Percentiles rank a stretch among this genome's conserved stretches.
Evolutionary conservation across 163 green algal genomes (phyloP).

Genomic region (Coccomyxa subellipsoidea): DNA sequence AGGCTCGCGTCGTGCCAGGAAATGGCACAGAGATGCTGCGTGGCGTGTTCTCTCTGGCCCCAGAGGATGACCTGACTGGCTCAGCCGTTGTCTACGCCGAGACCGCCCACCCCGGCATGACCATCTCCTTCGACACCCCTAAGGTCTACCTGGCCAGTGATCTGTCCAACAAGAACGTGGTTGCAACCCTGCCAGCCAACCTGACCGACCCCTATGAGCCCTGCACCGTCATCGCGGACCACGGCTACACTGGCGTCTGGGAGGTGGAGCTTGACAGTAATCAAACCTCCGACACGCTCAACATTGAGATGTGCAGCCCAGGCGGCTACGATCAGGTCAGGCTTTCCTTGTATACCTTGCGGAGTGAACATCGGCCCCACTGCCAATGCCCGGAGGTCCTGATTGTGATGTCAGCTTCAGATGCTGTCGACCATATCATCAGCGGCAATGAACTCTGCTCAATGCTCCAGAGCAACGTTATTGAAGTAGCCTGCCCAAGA

Average conservation of each 20-base stretch:
- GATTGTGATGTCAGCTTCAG: no score
- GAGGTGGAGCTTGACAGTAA: not conserved
- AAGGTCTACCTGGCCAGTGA: not conserved
- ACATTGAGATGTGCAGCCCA: conserved; percentile 4
- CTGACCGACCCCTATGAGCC: conserved; percentile 9
- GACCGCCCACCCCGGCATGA: not conserved
- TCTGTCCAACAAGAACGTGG: not conserved
- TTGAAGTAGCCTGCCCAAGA: no score
- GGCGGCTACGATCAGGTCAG: conserved; percentile 18
- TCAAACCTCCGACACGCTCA: not conserved
- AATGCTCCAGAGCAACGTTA: no score
- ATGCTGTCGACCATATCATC: no score
- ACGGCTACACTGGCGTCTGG: conserved; percentile 7
- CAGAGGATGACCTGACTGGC: not conserved
- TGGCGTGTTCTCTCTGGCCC: not conserved
- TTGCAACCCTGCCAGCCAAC: conserved; percentile 9
- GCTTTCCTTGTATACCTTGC: not conserved
- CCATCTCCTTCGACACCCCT: not conserved
- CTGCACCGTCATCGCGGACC: conserved; percentile 2
- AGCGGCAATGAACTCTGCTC: no score
- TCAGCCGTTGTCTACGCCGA: conserved; percentile 4
- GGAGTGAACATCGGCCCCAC: no score
- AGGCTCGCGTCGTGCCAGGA: not conserved
- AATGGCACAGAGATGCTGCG: conserved; percentile 1
- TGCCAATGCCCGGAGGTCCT: no score